Conservation (phyloP, 495 filamentous ascomycete genomes). For the Evernia prunastri region DNA sequence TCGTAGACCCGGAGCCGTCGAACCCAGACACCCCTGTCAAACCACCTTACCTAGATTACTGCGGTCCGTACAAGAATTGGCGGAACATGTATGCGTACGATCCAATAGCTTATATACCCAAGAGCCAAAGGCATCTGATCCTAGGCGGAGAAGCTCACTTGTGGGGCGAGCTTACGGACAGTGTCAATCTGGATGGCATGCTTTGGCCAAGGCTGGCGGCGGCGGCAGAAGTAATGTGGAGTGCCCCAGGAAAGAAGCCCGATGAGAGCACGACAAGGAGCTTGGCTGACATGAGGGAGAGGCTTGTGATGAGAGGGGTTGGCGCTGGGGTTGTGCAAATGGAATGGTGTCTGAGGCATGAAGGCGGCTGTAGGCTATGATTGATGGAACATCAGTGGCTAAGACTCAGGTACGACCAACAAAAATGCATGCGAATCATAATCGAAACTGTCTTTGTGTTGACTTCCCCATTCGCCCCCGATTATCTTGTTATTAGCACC, state of each 20-base stretch:
- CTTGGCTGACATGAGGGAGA: slow-evolving; percentile 64
- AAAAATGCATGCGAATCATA: too few species aligned
- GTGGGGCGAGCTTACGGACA: slow-evolving; percentile 73
- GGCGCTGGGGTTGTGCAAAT: slow-evolving; percentile 52
- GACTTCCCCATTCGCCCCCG: too few species aligned
- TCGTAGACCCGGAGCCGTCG: slow-evolving; percentile 16
- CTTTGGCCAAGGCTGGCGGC: slow-evolving; percentile 46
- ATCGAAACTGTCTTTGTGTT: too few species aligned
- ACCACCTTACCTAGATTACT: slow-evolving; percentile 67
- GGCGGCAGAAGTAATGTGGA: slow-evolving; percentile 72
- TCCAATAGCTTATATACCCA: slow-evolving; percentile 53
- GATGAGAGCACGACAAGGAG: slow-evolving; percentile 50
- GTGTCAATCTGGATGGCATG: slow-evolving; percentile 51
- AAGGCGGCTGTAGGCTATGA: slow-evolving; percentile 23
- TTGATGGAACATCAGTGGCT: too few species aligned
- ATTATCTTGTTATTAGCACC: too few species aligned
- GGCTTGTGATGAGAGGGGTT: slow-evolving; percentile 59
- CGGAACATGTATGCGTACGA: slow-evolving; percentile 67
- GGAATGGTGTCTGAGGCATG: slow-evolving; percentile 45
- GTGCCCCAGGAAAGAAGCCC: slow-evolving; percentile 57
- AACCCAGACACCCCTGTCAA: slow-evolving; percentile 17
- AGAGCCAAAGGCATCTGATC: slow-evolving; percentile 51
- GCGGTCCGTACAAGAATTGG: slow-evolving; percentile 67
- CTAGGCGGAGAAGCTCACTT: slow-evolving; percentile 69
- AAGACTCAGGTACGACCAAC: too few species aligned